A percentile compares a stretch with the other conserved stretches of the same genome.
phyloP scores from a whole-genome alignment of 2,329 filamentous ascomycete genomes.

The Teratosphaeria gauchensis region DNA sequence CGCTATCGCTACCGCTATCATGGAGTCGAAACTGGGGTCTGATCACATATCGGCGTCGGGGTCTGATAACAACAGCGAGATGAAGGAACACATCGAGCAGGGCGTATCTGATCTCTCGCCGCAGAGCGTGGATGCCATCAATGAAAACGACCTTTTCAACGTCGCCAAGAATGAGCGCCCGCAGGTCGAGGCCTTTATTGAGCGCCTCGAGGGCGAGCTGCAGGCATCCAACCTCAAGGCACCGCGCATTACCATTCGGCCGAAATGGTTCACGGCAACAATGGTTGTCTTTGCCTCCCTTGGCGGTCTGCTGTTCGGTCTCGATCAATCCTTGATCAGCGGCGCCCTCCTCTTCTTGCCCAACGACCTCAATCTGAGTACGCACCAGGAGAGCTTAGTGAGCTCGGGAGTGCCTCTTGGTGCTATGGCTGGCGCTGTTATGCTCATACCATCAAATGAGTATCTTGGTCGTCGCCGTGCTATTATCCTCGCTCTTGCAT shows the following conservation, averaged over 20 bases:
- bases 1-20: not conserved
- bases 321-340: slow-evolving; percentile 64
- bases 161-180: slow-evolving; percentile 27
- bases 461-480: slow-evolving; percentile 56
- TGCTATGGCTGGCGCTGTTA: slow-evolving; percentile 60
- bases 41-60: not conserved
- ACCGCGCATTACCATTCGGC: slow-evolving; percentile 48
- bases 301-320: slow-evolving; percentile 61
- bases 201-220: slow-evolving; percentile 31
- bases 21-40: not conserved
- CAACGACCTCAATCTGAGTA: slow-evolving; percentile 43
- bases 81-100: not conserved
- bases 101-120: not conserved
- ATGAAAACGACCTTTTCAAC: slow-evolving; percentile 21
- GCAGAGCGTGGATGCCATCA: not conserved
- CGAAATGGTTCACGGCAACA: slow-evolving; percentile 56
- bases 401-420: slow-evolving; percentile 64
- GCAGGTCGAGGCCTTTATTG: slow-evolving; percentile 37
- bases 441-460: slow-evolving; percentile 59
- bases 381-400: slow-evolving; percentile 53
- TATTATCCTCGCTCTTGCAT: slow-evolving; percentile 57
- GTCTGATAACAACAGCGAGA: not conserved
- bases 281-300: slow-evolving; percentile 64
- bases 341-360: slow-evolving; percentile 62
- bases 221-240: slow-evolving; percentile 29